phyloP scores from a whole-genome alignment of 2,329 filamentous ascomycete species.

The Diaporthe humulicola region DNA sequence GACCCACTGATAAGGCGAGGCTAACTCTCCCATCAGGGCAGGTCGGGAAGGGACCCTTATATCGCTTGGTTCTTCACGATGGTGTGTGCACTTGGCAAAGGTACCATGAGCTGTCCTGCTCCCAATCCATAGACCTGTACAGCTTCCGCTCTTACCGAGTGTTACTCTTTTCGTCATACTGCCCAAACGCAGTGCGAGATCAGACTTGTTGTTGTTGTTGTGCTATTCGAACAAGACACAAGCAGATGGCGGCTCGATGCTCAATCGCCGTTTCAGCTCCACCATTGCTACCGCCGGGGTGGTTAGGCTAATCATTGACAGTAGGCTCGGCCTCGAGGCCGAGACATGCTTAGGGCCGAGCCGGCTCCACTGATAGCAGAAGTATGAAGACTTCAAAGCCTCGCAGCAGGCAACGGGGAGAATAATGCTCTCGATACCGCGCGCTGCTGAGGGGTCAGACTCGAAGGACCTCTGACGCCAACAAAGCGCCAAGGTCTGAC shows the following conservation, averaged over 20 bases:
- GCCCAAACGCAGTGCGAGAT: neutral
- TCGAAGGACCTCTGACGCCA: neutral
- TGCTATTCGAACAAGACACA: neutral
- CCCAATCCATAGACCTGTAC: neutral
- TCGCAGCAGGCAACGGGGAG: neutral
- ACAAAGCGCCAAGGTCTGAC: neutral
- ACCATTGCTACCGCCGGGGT: neutral
- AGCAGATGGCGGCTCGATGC: neutral
- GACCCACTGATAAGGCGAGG: constrained; percentile 21
- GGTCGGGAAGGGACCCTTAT: neutral
- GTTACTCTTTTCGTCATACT: neutral
- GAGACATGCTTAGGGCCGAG: neutral
- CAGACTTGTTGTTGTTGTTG: neutral
- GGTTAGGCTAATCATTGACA: neutral
- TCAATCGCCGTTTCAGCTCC: neutral
- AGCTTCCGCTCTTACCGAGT: neutral
- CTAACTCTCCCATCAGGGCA: constrained; percentile 16
- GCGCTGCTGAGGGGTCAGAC: neutral
- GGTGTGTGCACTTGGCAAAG: neutral
- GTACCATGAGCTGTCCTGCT: neutral
- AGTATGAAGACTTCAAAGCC: neutral
- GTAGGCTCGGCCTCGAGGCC: neutral
- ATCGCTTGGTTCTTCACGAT: neutral
- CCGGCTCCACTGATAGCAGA: neutral
- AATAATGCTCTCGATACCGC: neutral